phyloP scores from a whole-genome alignment of 192 early-diverging fungal genomes.

The Pilaira anomala region DNA sequence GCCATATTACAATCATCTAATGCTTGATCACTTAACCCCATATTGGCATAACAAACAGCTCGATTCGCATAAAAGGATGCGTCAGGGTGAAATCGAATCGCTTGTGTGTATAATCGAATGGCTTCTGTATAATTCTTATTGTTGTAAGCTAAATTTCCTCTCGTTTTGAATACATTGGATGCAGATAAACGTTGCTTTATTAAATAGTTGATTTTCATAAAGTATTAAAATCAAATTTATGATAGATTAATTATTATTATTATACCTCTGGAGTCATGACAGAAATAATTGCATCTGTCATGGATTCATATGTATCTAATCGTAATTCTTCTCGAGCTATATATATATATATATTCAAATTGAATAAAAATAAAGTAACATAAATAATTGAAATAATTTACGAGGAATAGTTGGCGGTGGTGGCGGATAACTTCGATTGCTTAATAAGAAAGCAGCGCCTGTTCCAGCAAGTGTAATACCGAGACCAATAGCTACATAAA shows the following conservation, averaged over 20 bases:
- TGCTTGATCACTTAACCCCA: constrained; percentile 65
- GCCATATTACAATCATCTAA: constrained; percentile 85
- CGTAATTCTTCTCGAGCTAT: neutral
- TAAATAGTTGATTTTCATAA: neutral
- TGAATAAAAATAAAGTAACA: neutral
- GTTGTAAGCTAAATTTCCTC: constrained; percentile 84
- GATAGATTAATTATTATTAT: neutral
- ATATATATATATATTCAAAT: neutral
- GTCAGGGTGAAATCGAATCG: constrained; percentile 76
- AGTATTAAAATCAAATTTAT: neutral
- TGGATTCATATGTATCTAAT: neutral
- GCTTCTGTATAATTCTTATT: constrained; percentile 82
- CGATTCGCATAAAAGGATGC: constrained; percentile 93
- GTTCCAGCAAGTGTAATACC: constrained; percentile 57
- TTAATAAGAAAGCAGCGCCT: constrained; percentile 61
- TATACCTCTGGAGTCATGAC: constrained; percentile 39
- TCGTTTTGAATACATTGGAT: constrained; percentile 72
- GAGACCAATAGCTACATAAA: constrained; percentile 61
- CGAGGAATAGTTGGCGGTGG: constrained; percentile 29
- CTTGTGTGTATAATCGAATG: constrained; percentile 83
- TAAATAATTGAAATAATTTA: constrained; percentile 12
- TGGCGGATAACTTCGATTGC: constrained; percentile 29
- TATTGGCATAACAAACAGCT: constrained; percentile 85
- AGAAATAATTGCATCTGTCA: constrained; percentile 51
- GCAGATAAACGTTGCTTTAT: constrained; percentile 54